Evolutionary conservation across 768 basidiomycete genomes (phyloP).

Genomic region (Mycena floridula): DNA sequence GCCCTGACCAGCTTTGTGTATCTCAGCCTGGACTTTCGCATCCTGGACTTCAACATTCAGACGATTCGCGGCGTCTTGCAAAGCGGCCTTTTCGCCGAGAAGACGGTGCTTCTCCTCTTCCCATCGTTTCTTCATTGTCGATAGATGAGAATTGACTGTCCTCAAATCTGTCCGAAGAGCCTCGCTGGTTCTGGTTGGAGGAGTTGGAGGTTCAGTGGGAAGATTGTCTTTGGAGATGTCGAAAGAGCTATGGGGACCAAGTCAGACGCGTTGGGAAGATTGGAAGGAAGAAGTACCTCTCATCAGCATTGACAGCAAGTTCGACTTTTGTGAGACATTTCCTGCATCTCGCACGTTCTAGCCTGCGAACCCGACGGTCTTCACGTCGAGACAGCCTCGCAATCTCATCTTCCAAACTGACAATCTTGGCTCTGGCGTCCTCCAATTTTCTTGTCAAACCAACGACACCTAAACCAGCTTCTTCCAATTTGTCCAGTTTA

Average conservation of each 20-base stretch:
- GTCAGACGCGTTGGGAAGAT: neutral
- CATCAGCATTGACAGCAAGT: slow-evolving; percentile 42
- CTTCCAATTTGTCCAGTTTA: slow-evolving; percentile 80
- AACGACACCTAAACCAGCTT: slow-evolving; percentile 71
- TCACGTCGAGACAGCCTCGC: slow-evolving; percentile 60
- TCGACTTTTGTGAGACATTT: slow-evolving; percentile 66
- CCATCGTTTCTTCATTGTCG: slow-evolving; percentile 64
- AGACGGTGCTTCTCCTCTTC: slow-evolving; percentile 57
- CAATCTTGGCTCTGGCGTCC: slow-evolving; percentile 57
- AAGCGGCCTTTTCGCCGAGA: slow-evolving; percentile 62
- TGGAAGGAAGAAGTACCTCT: slow-evolving; percentile 41
- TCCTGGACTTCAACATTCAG: slow-evolving; percentile 55
- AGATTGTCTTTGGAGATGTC: slow-evolving; percentile 44
- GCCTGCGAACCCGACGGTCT: slow-evolving; percentile 55
- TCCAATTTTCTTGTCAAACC: slow-evolving; percentile 65
- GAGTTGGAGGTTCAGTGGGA: slow-evolving; percentile 56
- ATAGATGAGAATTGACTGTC: slow-evolving; percentile 57
- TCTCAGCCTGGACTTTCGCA: slow-evolving; percentile 55
- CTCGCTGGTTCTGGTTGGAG: slow-evolving; percentile 63
- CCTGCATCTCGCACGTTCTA: slow-evolving; percentile 59
- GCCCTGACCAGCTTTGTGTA: slow-evolving; percentile 42
- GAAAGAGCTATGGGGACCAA: slow-evolving; percentile 35
- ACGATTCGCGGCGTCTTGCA: slow-evolving; percentile 66
- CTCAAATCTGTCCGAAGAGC: slow-evolving; percentile 53
- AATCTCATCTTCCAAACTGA: slow-evolving; percentile 59